Conservation (phyloP, 2,329 filamentous ascomycete species). For the Epichloe elymi region DNA sequence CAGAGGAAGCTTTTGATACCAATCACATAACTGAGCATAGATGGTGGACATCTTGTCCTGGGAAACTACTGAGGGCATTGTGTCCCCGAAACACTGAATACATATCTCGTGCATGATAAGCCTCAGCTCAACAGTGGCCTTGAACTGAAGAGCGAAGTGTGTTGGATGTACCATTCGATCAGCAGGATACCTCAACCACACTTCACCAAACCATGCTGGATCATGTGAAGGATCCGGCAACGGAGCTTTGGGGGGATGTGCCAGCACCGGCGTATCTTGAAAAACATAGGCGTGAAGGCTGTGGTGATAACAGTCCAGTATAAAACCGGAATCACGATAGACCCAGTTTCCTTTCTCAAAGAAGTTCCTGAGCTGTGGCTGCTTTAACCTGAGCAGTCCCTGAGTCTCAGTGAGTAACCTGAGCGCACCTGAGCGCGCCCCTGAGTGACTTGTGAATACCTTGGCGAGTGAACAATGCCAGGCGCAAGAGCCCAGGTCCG, state of each 20-base stretch:
- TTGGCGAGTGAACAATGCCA: too few species aligned
- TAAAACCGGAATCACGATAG: too few species aligned
- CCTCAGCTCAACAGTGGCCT: conserved; percentile 14
- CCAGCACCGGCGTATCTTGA: conserved; percentile 15
- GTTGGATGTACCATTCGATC: conserved; percentile 10
- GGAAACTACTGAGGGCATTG: conserved; percentile 5
- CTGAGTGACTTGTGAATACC: too few species aligned
- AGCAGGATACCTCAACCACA: conserved; percentile 23
- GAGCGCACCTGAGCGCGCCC: too few species aligned
- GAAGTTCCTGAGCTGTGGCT: too few species aligned
- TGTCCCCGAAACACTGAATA: too few species aligned
- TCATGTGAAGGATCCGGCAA: conserved; percentile 17
- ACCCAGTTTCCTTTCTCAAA: too few species aligned
- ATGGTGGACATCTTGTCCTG: conserved; percentile 9
- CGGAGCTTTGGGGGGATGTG: conserved; percentile 15
- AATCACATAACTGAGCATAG: conserved; percentile 12
- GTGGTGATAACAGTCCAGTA: too few species aligned
- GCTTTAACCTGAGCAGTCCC: too few species aligned
- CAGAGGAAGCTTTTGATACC: conserved; percentile 16
- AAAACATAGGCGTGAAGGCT: conserved; percentile 16
- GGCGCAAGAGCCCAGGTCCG: too few species aligned
- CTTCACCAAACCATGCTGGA: conserved; percentile 21
- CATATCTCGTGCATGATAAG: conserved; percentile 20
- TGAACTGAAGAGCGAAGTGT: conserved; percentile 17
- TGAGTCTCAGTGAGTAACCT: too few species aligned